Conservation (phyloP, 768 basidiomycete species). For the Russula virescens region DNA sequence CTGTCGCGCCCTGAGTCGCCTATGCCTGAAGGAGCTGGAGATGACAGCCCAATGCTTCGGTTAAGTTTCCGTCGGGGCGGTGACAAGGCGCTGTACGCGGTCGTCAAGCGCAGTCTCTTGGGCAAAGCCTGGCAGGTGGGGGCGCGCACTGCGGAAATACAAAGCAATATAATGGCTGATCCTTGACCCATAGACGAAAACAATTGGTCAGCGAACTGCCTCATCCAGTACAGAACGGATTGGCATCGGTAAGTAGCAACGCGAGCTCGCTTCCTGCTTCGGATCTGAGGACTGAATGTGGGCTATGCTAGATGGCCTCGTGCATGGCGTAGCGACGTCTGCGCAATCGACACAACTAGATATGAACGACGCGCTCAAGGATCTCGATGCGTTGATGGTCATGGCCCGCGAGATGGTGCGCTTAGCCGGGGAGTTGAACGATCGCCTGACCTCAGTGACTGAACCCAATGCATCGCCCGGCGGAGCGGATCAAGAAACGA, state of each 20-base stretch:
- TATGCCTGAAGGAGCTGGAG: conserved; percentile 33
- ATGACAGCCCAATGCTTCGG: conserved; percentile 52
- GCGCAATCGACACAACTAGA: conserved; percentile 56
- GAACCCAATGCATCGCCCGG: conserved; percentile 24
- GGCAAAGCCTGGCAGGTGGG: conserved; percentile 72
- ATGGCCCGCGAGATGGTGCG: conserved; percentile 92
- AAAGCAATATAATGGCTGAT: background rate
- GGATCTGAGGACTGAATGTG: background rate
- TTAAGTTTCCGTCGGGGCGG: conserved; percentile 91
- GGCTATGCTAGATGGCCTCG: conserved; percentile 62
- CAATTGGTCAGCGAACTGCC: conserved; percentile 2
- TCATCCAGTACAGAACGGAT: conserved; percentile 30
- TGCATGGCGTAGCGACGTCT: conserved; percentile 66
- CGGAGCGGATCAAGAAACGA: conserved; percentile 65
- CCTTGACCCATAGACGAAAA: conserved; percentile 10
- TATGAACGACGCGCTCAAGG: conserved; percentile 72
- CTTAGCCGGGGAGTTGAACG: conserved; percentile 82
- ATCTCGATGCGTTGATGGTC: conserved; percentile 85
- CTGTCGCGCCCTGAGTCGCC: conserved; percentile 57
- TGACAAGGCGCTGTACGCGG: conserved; percentile 74
- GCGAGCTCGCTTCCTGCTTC: background rate
- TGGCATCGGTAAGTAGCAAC: conserved; percentile 47
- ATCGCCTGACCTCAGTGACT: conserved; percentile 52
- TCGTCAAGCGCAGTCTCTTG: conserved; percentile 63
- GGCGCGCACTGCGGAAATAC: background rate